Conservation (phyloP, 148 eudicot species). For the Fallopia convolvulus region DNA sequence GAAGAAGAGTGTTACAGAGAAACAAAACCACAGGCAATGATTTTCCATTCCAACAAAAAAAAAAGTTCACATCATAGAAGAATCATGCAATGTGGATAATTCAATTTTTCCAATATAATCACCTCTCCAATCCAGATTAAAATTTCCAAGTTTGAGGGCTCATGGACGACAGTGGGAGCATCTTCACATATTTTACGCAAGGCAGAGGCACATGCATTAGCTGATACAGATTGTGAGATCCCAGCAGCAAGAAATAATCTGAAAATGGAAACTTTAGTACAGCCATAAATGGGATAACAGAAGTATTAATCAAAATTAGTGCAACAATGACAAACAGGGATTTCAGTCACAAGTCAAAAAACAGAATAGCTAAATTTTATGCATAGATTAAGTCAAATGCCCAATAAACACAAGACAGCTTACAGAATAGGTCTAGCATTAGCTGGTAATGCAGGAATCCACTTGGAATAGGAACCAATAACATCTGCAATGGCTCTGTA, state of each 20-base stretch:
- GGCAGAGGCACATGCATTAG: conserved; percentile 79
- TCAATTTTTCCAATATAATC: conserved; percentile 9
- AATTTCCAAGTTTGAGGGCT: conserved; percentile 72
- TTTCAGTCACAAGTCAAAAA: not conserved
- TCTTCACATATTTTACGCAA: conserved; percentile 94
- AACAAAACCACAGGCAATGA: not conserved
- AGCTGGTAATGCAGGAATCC: conserved; percentile 58
- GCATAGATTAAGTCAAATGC: conserved; percentile 6
- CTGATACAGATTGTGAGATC: conserved; percentile 60
- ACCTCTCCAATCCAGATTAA: conserved; percentile 97
- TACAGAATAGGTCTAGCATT: conserved; percentile 72
- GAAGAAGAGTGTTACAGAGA: not conserved
- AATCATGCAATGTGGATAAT: not conserved
- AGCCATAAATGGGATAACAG: not conserved
- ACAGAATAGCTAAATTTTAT: not conserved
- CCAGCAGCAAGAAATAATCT: conserved; percentile 93
- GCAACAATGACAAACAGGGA: not conserved
- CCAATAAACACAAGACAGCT: conserved; percentile 22
- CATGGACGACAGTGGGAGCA: conserved; percentile 48
- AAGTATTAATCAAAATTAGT: not conserved
- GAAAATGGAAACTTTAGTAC: conserved; percentile 31
- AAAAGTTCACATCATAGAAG: not conserved
- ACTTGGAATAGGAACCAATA: conserved; percentile 85
- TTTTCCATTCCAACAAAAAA: not conserved
- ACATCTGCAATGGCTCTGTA: conserved; percentile 91